Conservation (phyloP, 768 basidiomycete species). For the Amanita rimosa region DNA sequence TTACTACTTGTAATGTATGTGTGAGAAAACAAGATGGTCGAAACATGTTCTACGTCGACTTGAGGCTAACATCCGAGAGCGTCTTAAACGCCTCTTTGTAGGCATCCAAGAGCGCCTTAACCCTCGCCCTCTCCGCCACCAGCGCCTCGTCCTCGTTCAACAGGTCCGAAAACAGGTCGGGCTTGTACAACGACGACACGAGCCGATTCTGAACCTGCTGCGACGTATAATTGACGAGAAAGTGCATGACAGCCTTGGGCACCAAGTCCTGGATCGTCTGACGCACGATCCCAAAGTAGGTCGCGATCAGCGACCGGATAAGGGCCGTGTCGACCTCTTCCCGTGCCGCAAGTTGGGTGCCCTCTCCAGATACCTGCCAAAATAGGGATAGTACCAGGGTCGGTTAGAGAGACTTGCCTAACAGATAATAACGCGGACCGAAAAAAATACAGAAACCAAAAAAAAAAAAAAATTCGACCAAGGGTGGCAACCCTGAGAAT, state of each 20-base stretch:
- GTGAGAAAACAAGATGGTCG: not conserved
- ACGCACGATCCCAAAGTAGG: conserved; percentile 93
- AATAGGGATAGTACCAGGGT: too few species aligned
- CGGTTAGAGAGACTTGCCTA: conserved; percentile 1
- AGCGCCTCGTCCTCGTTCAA: conserved; percentile 93
- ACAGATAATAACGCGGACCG: not conserved
- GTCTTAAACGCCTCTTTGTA: conserved; percentile 93
- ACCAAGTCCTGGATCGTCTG: conserved; percentile 96
- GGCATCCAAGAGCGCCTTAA: conserved; percentile 90
- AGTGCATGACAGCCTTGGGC: conserved; percentile 98
- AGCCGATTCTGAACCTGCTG: conserved; percentile 95
- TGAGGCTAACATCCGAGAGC: conserved; percentile 72
- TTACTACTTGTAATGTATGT: too few species aligned
- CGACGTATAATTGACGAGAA: conserved; percentile 93
- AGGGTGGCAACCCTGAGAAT: too few species aligned
- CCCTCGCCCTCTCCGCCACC: conserved; percentile 85
- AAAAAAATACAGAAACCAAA: too few species aligned
- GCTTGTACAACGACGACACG: conserved; percentile 92
- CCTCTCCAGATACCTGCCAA: conserved; percentile 46
- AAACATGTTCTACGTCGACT: conserved; percentile 32
- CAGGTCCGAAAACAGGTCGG: conserved; percentile 82
- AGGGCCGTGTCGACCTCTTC: conserved; percentile 97
- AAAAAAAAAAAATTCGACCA: too few species aligned
- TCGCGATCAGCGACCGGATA: conserved; percentile 89
- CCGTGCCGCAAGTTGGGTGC: conserved; percentile 53